phyloP scores from a whole-genome alignment of 495 filamentous ascomycete species.

The Aspergillus hancockii region DNA sequence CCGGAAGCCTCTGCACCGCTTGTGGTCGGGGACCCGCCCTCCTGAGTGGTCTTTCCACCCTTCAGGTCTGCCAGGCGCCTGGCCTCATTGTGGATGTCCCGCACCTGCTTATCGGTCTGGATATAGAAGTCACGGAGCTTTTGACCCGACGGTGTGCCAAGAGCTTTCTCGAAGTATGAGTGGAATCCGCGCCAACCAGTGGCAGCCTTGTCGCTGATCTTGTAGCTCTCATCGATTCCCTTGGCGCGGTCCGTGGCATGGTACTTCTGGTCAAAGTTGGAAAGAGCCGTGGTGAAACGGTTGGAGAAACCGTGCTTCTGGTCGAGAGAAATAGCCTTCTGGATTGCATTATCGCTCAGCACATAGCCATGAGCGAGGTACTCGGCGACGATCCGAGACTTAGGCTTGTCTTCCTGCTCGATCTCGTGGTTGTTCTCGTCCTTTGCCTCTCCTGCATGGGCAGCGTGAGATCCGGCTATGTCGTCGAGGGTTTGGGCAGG shows the following conservation, averaged over 20 bases:
- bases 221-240: slow-evolving; percentile 73
- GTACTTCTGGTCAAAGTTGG: slow-evolving; percentile 77
- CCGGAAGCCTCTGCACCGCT: slow-evolving; percentile 16
- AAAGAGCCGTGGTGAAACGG: slow-evolving; percentile 72
- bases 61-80: slow-evolving; percentile 84
- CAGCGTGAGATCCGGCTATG: slow-evolving; percentile 55
- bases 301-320: slow-evolving; percentile 82
- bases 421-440: slow-evolving; percentile 64
- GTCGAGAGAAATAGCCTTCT: slow-evolving; percentile 84
- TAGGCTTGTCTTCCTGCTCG: slow-evolving; percentile 92
- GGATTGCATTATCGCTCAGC: slow-evolving; percentile 79
- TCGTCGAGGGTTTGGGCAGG: slow-evolving; percentile 63
- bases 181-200: slow-evolving; percentile 65
- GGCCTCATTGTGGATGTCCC: slow-evolving; percentile 91
- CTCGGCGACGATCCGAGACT: slow-evolving; percentile 88
- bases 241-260: slow-evolving; percentile 77
- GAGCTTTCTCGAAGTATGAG: slow-evolving; percentile 91
- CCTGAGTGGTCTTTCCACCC: slow-evolving; percentile 67
- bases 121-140: slow-evolving; percentile 85
- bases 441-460: slow-evolving; percentile 47
- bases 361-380: slow-evolving; percentile 93
- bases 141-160: slow-evolving; percentile 80
- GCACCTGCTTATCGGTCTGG: slow-evolving; percentile 76
- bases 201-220: slow-evolving; percentile 65
- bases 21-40: slow-evolving; percentile 52